phyloP scores from a whole-genome alignment of 2,329 filamentous ascomycete genomes.

The Arthrinium phaeospermum region DNA sequence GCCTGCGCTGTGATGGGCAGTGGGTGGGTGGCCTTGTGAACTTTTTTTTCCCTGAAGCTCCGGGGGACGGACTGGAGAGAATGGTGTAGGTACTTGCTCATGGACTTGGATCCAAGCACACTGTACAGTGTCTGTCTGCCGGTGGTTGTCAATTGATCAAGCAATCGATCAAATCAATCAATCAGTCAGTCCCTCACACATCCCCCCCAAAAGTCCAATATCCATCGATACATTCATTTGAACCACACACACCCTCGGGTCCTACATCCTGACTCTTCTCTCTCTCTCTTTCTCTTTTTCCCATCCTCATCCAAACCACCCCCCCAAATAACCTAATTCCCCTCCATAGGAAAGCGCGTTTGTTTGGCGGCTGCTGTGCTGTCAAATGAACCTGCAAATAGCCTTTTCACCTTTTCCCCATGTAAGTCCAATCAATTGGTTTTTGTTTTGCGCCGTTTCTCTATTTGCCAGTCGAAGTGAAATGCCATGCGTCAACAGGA shows the following conservation, averaged over 20 bases:
- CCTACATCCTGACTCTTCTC: not conserved
- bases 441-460: not conserved
- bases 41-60: not conserved
- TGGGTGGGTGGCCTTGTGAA: not conserved
- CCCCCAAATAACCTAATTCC: constrained; percentile 8
- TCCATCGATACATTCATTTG: constrained; percentile 4
- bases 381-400: constrained; percentile 98
- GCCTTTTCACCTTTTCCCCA: constrained; percentile 61
- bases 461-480: not conserved
- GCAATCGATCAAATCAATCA: not conserved
- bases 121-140: not conserved
- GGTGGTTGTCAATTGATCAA: not conserved
- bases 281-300: constrained; percentile 20
- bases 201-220: not conserved
- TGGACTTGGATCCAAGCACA: not conserved
- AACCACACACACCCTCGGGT: constrained; percentile 12
- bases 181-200: not conserved
- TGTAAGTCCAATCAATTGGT: constrained; percentile 55
- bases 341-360: constrained; percentile 67
- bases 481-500: not conserved
- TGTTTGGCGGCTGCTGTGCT: constrained; percentile 83
- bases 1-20: no score
- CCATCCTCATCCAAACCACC: constrained; percentile 28
- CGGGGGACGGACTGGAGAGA: not conserved
- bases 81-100: not conserved